phyloP scores from a whole-genome alignment of 1,284 basidiomycete genomes.

The Malassezia arunalokei region DNA sequence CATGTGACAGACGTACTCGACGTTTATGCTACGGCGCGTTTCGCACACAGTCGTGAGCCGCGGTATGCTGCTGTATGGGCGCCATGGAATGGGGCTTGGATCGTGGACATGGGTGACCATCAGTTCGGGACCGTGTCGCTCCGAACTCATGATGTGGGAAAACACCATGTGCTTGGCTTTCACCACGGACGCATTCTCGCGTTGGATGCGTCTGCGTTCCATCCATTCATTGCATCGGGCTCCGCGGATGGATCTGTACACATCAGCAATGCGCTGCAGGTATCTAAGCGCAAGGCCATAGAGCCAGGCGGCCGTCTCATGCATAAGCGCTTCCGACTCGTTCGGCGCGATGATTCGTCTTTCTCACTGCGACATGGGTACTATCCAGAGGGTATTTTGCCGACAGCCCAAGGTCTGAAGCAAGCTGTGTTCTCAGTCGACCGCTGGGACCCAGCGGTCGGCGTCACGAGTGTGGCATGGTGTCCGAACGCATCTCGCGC shows the following conservation, averaged over 20 bases:
- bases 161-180: slow-evolving; percentile 13
- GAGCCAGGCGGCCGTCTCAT: slow-evolving; percentile 9
- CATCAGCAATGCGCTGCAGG: slow-evolving; percentile 5
- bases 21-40: background rate
- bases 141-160: slow-evolving; percentile 7
- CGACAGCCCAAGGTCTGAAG: background rate
- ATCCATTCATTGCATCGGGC: slow-evolving; percentile 13
- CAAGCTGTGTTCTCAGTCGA: background rate
- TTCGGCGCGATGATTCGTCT: background rate
- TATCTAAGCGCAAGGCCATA: slow-evolving; percentile 7
- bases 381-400: slow-evolving; percentile 11
- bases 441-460: slow-evolving; percentile 9
- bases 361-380: slow-evolving; percentile 1
- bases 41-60: slow-evolving; percentile 11
- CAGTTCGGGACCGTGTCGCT: slow-evolving; percentile 11
- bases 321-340: slow-evolving; percentile 13
- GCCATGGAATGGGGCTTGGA: slow-evolving; percentile 9
- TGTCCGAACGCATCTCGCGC: slow-evolving; percentile 1
- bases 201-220: slow-evolving; percentile 5
- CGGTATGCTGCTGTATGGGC: slow-evolving; percentile 12
- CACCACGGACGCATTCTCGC: slow-evolving; percentile 10
- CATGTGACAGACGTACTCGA: background rate
- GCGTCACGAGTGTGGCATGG: slow-evolving; percentile 4
- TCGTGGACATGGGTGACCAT: slow-evolving; percentile 11
- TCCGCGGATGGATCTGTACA: slow-evolving; percentile 13